Percentiles rank a stretch among this genome's conserved stretches.
These are phyloP conservation scores for Aegilops speltoides DNA, from an alignment of 176 grass and related monocot genomes.

Conservation along the genomic window DNA sequence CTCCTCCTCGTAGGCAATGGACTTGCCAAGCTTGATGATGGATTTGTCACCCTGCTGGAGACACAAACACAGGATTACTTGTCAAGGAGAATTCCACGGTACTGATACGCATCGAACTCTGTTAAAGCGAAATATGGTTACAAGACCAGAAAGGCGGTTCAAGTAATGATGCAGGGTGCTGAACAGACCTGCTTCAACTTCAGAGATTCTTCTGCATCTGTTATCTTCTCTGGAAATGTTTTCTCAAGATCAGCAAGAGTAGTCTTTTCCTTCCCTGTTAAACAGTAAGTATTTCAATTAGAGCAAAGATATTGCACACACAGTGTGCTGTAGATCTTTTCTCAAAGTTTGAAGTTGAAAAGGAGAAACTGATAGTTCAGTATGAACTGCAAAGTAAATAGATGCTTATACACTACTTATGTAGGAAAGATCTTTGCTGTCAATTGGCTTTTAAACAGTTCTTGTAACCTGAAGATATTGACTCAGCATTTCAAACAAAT, in stretches of 20 bases:
- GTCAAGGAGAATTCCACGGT: background rate
- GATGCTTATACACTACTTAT: background rate
- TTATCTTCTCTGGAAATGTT: constrained; percentile 61
- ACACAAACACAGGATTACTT: constrained; percentile 9
- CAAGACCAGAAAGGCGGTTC: background rate
- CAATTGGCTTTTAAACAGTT: no score
- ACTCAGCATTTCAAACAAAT: background rate
- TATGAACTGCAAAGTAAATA: no score
- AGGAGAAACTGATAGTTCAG: no score
- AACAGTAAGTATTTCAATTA: background rate
- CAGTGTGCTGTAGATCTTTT: background rate
- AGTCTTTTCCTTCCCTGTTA: constrained; percentile 78
- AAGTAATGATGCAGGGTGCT: background rate
- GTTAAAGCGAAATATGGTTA: background rate
- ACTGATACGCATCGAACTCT: background rate
- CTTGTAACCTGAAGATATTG: background rate
- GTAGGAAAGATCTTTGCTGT: no score
- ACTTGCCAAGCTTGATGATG: constrained; percentile 75
- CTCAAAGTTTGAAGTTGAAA: no score
- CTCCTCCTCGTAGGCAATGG: constrained; percentile 82
- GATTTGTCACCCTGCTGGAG: constrained; percentile 84
- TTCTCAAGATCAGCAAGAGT: constrained; percentile 81
- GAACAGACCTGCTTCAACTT: constrained; percentile 79
- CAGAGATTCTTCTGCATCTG: constrained; percentile 74
- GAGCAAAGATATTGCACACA: background rate